Evolutionary conservation across 2,329 filamentous ascomycete genomes (phyloP).

Genomic region (Penicillium sp.): DNA sequence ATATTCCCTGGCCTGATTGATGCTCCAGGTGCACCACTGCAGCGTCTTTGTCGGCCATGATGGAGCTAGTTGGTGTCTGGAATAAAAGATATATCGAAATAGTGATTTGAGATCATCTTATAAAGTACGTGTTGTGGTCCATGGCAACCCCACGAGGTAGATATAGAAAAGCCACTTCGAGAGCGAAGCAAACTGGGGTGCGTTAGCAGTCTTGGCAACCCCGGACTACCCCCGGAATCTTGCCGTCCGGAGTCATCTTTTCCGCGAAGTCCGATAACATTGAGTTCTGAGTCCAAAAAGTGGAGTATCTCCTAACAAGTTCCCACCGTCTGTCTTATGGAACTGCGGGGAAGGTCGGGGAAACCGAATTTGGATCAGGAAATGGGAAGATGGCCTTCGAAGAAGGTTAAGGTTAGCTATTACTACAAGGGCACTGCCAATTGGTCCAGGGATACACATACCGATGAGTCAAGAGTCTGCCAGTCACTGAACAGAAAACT

Average conservation of each 20-base stretch:
- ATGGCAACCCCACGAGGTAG: neutral
- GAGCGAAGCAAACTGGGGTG: neutral
- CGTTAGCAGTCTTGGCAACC: neutral
- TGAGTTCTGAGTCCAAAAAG: neutral
- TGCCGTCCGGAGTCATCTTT: neutral
- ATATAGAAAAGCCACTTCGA: neutral
- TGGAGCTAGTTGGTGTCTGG: neutral
- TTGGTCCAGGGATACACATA: neutral
- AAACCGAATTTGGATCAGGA: constrained; percentile 4
- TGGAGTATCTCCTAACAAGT: neutral
- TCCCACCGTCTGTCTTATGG: neutral
- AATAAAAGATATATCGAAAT: neutral
- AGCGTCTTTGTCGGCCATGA: constrained; percentile 8
- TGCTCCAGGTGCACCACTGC: constrained; percentile 13
- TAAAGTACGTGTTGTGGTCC: neutral
- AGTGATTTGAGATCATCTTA: neutral
- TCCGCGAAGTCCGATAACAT: constrained; percentile 4
- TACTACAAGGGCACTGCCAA: neutral
- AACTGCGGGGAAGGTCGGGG: constrained; percentile 1
- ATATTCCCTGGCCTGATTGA: constrained; percentile 4
- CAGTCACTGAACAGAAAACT: constrained; percentile 5
- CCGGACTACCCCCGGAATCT: constrained; percentile 2
- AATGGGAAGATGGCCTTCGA: constrained; percentile 5
- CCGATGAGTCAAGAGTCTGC: constrained; percentile 9
- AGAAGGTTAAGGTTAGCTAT: neutral